phyloP scores from a whole-genome alignment of 352 stramenopile species.

The Globisporangium barbulae region DNA sequence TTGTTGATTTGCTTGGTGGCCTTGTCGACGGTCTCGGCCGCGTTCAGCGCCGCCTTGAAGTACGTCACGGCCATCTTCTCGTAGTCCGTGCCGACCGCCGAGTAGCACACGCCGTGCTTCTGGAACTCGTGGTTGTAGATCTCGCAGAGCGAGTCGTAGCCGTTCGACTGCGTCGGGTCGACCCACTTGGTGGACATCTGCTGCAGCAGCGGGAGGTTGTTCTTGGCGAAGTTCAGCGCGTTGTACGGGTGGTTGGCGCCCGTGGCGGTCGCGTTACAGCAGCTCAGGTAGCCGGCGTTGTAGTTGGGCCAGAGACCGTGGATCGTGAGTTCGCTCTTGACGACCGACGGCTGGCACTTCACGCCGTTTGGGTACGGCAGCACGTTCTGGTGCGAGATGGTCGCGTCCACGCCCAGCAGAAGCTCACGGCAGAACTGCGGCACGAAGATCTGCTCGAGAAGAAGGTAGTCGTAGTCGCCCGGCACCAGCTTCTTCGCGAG shows the following conservation, averaged over 20 bases:
- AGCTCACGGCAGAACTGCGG: constrained; percentile 82
- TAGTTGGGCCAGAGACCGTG: constrained; percentile 80
- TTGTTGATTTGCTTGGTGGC: constrained; percentile 53
- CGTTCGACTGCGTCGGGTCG: constrained; percentile 45
- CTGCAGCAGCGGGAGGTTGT: constrained; percentile 58
- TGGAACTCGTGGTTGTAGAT: constrained; percentile 9
- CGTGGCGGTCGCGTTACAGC: constrained; percentile 54
- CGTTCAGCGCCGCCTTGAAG: constrained; percentile 58
- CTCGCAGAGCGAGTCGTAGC: constrained; percentile 61
- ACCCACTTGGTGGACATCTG: constrained; percentile 62
- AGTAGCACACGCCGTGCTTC: constrained; percentile 17
- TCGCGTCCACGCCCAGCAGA: constrained; percentile 61
- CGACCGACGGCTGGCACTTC: constrained; percentile 36
- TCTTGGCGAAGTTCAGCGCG: constrained; percentile 40
- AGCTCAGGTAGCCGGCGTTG: constrained; percentile 61
- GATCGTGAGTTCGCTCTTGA: constrained; percentile 61
- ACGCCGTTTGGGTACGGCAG: constrained; percentile 52
- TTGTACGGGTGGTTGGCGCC: constrained; percentile 57
- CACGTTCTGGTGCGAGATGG: constrained; percentile 78
- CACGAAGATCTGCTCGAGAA: constrained; percentile 77
- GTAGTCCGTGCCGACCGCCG: constrained; percentile 49
- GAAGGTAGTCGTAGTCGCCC: constrained; percentile 72
- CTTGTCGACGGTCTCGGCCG: constrained; percentile 28
- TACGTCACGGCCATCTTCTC: constrained; percentile 61
- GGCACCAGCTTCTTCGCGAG: constrained; percentile 59